Base-by-base conservation (phyloP, 768 basidiomycete genomes). In the Boletus vinaceobasis region DNA sequence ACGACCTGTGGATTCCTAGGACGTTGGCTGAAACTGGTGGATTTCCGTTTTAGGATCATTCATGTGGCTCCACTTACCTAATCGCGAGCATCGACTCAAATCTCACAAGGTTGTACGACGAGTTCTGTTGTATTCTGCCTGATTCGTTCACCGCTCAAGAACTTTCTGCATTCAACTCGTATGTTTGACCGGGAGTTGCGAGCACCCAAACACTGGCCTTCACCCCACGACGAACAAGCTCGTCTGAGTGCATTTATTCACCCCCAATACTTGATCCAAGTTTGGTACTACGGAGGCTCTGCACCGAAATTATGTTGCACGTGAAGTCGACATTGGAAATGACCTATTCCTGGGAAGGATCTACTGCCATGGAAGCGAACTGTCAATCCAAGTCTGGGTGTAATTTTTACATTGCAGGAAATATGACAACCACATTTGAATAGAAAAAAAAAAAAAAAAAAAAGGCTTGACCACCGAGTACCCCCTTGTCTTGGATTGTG, bases 21-120 rank as follows among this genome's bases (percentile, higher is more conserved):
- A 43, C 52, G 37, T 54, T 72, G 71, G 67, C 69, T 68, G 68
- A 48, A 60, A 58, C 61, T 63, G 46, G 46, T 42, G 53, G 52
- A 40, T 61, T 57, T 60, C 69, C 62, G 29, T 36, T 67, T 63
- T 63, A 38, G 65, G 60, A 15, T 46, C 8, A 38, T 33, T 33
- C 51, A 43, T 54, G 65, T 68, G 54, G 65, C 58, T 38, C 56
- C 26, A 35, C 36, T 23, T 60, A 33, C 40, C 48, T 35, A 35
- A 46, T 57, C 54, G 21, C 21, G 29, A 39, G 17, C 35, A 5
- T 23, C 23, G 23, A 23, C 4, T 23, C 23, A n/a, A n/a, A 23
- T 23, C 23, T 23, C 23, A 23, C 23, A 33, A 33, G 32, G 19
- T 21, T 11, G 39, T 27, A 15, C 44, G 23, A 35, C 47, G 31